Base-by-base conservation (phyloP, 176 grass and related monocot species). In the Avena atlantica region DNA sequence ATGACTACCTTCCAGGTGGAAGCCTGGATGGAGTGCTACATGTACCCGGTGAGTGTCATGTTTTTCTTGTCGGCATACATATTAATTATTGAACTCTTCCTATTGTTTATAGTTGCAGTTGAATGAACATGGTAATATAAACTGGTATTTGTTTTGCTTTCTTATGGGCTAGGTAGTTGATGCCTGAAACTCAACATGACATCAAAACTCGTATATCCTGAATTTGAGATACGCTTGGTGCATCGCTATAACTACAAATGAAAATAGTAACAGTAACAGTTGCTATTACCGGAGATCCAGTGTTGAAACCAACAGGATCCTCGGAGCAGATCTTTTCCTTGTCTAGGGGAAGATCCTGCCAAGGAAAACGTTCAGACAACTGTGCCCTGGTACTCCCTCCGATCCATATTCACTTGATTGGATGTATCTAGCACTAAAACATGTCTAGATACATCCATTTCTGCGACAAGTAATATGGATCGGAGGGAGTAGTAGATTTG, bases 21-120 rank as follows among this genome's bases (percentile, higher is more conserved):
- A 99, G 91, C 87, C 92, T 99, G 66, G 97, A 99, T 90, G 97
- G 96, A 88, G 94, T 93, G 16, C 88, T 99, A 75, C 94, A 99
- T 88, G 97, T 99, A 75, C 94, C 94, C 83, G 97, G 97, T 94
- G 76, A 87, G 88, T 83, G 50, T 19, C 70, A 19, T 87, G 67
- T 55, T 89, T 57, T 55, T 88, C 24, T 8, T 42, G 27, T 50
- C 5, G 7, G 9, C 27, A 49, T 63, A 16, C 45, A 74, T 64
- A 9, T 53, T 27, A 2, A 25, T 83, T 74, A 55, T 40, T 13
- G 31, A 12, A 47, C 31, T 40, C 16, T 71, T 77, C 53, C 21
- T n/a, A 52, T 42, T 50, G 58, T 70, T 76, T 24, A 51, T 64
- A 9, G 53, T 50, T 61, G 50, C 37, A 76, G 79, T 70, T 53